Evolutionary conservation across 345 rosid species (phyloP), one percentile per base, ranked within the genome.

Genomic region (Syzygium aromaticum): DNA sequence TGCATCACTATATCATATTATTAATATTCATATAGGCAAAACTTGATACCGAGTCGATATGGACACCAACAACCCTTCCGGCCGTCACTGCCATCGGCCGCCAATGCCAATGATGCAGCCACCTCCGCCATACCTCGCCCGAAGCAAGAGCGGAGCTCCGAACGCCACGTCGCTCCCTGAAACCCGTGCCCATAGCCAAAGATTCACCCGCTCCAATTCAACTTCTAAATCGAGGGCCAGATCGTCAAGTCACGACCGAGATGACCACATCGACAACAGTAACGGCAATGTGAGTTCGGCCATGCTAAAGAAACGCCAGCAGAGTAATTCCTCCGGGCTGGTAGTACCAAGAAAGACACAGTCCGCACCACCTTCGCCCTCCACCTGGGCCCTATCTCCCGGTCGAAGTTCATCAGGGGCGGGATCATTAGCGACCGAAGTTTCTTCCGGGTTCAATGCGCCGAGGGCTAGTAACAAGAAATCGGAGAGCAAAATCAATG

Each of bases 361-460:
- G 87, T 52, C 92, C 0, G 89, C 91, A 15, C 84, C 90, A 17
- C 88, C 59, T 33, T 92, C 95, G 23, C 92, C 95, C 3, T 97
- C 98, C 3, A 97, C 99, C 11, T 95, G 98, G 99, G 95, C 95
- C 9, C 89, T 94, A 86, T 96, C 97, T 4, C 95, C 96, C 0
- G 98, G 97, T n/a, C 90, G 97, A 77, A 80, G 89, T 54, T 87
- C 91, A 33, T 87, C 85, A 22, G 5, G 7, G 82, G 82, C 49
- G 0, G 25, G 82, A 38, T 40, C 27, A 0, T 40, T 73, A 73
- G 25, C 49, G 78, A 51, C 88, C 86, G 86, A 87, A 25, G 85
- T 90, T 8, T 90, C 93, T 43, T 91, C 90, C 83, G 86, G 91
- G 5, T 88, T 88, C 38, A 88, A 53, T 67, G 53, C 54, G 21